phyloP scores from a whole-genome alignment of 2,329 filamentous ascomycete genomes.

The Dactylellina parvicollis region DNA sequence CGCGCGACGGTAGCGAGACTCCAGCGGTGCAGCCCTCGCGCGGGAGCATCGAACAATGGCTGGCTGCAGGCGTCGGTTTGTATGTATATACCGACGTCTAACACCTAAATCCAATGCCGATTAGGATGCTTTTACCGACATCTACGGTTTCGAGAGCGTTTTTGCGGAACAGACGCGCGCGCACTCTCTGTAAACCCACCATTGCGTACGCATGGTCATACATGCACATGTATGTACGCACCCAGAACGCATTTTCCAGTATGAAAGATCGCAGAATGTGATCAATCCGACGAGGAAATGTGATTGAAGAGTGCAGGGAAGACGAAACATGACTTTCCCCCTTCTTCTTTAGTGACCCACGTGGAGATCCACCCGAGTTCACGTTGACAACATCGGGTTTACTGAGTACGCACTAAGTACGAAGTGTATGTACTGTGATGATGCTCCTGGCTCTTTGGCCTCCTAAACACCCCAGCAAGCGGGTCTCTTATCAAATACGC shows the following conservation, averaged over 20 bases:
- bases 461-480: conserved; percentile 17
- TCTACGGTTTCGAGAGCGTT: background rate
- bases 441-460: conserved; percentile 20
- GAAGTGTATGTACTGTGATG: too few relatives aligned
- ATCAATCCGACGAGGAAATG: background rate
- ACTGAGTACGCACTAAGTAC: too few relatives aligned
- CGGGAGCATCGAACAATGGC: conserved; percentile 18
- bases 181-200: too few relatives aligned
- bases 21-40: conserved; percentile 11
- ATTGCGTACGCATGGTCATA: too few relatives aligned
- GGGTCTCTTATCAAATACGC: conserved; percentile 30
- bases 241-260: too few relatives aligned
- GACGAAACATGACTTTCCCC: conserved; percentile 43
- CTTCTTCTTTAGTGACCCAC: conserved; percentile 40
- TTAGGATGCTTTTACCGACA: background rate
- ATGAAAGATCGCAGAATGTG: conserved; percentile 19
- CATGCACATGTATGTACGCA: too few relatives aligned
- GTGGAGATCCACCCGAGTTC: conserved; percentile 31
- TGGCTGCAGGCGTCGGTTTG: background rate
- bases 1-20: conserved; percentile 27
- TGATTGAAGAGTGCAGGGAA: conserved; percentile 26
- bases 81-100: background rate
- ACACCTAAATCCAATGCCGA: conserved; percentile 23
- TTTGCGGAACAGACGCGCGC: too few relatives aligned
- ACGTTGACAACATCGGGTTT: conserved; percentile 29